phyloP scores from a whole-genome alignment of 2,329 filamentous ascomycete species.

The Colletotrichum siamense region DNA sequence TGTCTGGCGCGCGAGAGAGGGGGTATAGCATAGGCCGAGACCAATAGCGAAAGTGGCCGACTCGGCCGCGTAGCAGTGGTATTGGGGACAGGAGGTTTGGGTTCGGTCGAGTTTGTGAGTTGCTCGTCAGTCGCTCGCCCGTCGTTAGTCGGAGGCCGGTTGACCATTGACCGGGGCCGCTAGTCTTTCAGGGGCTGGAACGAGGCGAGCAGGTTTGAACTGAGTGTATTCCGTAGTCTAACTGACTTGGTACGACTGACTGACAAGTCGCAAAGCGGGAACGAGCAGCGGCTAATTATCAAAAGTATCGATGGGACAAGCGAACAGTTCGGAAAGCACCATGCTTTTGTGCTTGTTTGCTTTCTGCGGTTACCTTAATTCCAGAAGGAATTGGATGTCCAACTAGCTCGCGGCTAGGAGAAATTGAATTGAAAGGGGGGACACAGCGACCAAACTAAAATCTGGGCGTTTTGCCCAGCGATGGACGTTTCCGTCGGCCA shows the following conservation, averaged over 20 bases:
- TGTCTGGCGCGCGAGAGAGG: not conserved
- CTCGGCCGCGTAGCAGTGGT: not conserved
- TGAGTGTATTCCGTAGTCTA: not conserved
- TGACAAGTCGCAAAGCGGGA: not conserved
- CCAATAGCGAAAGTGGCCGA: not conserved
- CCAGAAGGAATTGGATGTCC: not conserved
- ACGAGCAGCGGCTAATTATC: not conserved
- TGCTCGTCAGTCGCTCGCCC: not conserved
- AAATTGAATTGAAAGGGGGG: not conserved
- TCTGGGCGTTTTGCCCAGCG: constrained; percentile 13
- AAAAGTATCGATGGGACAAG: not conserved
- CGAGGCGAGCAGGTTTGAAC: not conserved
- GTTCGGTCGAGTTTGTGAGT: not conserved
- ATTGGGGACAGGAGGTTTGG: not conserved
- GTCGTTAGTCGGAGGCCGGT: not conserved
- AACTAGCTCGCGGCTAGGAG: not conserved
- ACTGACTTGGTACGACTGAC: not conserved
- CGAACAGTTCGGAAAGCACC: not conserved
- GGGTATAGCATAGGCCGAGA: constrained; percentile 3
- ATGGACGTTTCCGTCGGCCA: constrained; percentile 3
- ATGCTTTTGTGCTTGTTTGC: not conserved
- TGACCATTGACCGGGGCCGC: not conserved
- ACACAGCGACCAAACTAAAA: not conserved
- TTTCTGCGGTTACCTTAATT: not conserved
- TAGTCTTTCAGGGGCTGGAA: not conserved